Evolutionary conservation across 441 rosid species (phyloP).

Genomic region (Dalechampia spathulata): DNA sequence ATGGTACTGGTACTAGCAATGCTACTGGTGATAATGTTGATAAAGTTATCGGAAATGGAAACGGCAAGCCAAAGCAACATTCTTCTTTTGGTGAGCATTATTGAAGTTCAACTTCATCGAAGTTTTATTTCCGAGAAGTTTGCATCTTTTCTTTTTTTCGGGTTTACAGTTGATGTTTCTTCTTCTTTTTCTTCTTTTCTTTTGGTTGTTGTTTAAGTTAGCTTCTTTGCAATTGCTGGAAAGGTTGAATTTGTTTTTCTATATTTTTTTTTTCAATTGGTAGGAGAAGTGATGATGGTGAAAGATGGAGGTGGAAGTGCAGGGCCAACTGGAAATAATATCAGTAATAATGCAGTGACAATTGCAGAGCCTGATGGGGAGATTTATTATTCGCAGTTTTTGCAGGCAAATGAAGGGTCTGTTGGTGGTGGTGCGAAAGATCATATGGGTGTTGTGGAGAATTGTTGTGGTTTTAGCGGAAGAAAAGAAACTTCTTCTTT

Average conservation of each 20-base stretch:
- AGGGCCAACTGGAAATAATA: constrained; percentile 25
- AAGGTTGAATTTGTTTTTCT: neutral
- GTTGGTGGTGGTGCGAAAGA: constrained; percentile 41
- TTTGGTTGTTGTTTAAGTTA: too few relatives aligned
- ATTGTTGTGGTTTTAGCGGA: constrained; percentile 65
- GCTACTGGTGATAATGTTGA: constrained; percentile 16
- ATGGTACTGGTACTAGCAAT: constrained; percentile 9
- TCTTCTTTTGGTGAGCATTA: constrained; percentile 26
- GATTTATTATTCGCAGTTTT: constrained; percentile 48
- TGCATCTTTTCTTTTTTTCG: neutral
- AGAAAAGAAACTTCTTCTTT: constrained; percentile 50
- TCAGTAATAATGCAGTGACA: constrained; percentile 24
- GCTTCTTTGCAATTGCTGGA: too few relatives aligned
- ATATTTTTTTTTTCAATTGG: constrained; percentile 9
- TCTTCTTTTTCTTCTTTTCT: too few relatives aligned
- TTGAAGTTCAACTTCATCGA: neutral
- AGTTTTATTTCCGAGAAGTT: constrained; percentile 1
- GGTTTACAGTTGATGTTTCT: too few relatives aligned
- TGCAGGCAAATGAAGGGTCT: constrained; percentile 42
- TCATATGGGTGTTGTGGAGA: constrained; percentile 31
- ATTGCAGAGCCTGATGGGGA: constrained; percentile 57
- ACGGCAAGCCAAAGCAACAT: constrained; percentile 32
- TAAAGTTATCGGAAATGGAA: constrained; percentile 34
- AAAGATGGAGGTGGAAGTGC: constrained; percentile 36
- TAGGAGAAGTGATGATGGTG: constrained; percentile 38